Base-by-base conservation (phyloP, 345 rosid species). In the Firmiana major region DNA sequence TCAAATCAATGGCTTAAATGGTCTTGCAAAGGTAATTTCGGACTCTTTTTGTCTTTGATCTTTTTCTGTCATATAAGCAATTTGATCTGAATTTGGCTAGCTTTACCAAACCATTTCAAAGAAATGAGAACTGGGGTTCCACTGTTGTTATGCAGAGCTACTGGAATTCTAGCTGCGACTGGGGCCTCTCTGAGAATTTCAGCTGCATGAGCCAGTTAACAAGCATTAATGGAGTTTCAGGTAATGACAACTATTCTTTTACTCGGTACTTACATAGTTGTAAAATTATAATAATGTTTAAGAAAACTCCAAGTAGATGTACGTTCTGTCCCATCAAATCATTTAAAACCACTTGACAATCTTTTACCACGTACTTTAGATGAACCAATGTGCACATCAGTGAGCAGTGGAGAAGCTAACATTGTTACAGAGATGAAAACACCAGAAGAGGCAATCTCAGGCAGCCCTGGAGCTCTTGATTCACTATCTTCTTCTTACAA, bases 141-240 rank as follows among this genome's bases (percentile, higher is more conserved):
- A 21, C 6, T 59, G 26, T 26, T 36, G 43, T 38, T 38, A 22
- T 80, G 58, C 90, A 94, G 97, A 82, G 88, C 75, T 81, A 69
- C 86, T 85, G 86, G 87, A 84, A 87, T 78, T 78, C 84, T 48
- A 81, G 48, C 81, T 73, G 73, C 73, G 79, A 83, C 46, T 87
- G 95, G 91, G 89, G 79, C 64, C 81, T 83, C 80, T 83, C 88
- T 64, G 93, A 85, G 87, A 77, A 84, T 81, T 86, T 84, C 81
- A 86, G 86, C 79, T 89, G 86, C 83, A 75, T 78, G 82, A 86
- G 86, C 80, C 85, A 81, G 67, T 51, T 80, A 10, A 78, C 84
- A 40, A 76, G 72, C 43, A 26, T 58, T 69, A 54, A 73, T 55
- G 83, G 85, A 48, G 70, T 80, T 77, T 78, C 86, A 79, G 94